Conservation (phyloP, 1,284 basidiomycete genomes). For the Rhodotorula sp. region DNA sequence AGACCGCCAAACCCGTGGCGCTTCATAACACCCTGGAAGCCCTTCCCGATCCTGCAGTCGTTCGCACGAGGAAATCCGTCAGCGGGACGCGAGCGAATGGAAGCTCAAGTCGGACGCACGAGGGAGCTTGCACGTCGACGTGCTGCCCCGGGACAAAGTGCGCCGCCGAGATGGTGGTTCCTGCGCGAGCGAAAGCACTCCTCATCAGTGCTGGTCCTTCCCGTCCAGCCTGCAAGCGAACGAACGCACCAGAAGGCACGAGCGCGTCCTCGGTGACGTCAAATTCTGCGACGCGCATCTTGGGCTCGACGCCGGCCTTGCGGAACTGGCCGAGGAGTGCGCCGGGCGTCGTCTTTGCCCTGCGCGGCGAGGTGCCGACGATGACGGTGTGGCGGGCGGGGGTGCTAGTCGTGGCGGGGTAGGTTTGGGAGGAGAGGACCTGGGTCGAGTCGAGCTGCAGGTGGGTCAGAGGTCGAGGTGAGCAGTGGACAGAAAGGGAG, state of each 20-base stretch:
- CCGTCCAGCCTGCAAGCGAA: no score
- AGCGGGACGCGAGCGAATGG: no score
- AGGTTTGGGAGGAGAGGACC: constrained; percentile 50
- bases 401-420: constrained; percentile 44
- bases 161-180: constrained; percentile 82
- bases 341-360: constrained; percentile 59
- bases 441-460: constrained; percentile 56
- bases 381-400: constrained; percentile 52
- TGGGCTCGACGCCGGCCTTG: constrained; percentile 78
- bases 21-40: constrained; percentile 97
- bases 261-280: constrained; percentile 84
- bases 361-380: constrained; percentile 51
- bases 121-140: constrained; percentile 89
- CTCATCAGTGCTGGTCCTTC: neutral
- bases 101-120: constrained; percentile 61
- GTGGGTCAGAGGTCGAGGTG: neutral
- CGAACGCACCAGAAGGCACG: constrained; percentile 70
- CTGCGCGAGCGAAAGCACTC: constrained; percentile 52
- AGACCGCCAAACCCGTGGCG: constrained; percentile 91
- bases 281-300: constrained; percentile 87
- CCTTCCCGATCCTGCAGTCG: constrained; percentile 79
- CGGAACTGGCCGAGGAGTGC: constrained; percentile 85
- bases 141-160: constrained; percentile 98
- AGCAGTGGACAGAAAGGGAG: neutral
- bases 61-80: neutral